Evolutionary conservation across 768 basidiomycete species (phyloP), one percentile per base, ranked within the genome.

Genomic region (Jaapia argillacea): DNA sequence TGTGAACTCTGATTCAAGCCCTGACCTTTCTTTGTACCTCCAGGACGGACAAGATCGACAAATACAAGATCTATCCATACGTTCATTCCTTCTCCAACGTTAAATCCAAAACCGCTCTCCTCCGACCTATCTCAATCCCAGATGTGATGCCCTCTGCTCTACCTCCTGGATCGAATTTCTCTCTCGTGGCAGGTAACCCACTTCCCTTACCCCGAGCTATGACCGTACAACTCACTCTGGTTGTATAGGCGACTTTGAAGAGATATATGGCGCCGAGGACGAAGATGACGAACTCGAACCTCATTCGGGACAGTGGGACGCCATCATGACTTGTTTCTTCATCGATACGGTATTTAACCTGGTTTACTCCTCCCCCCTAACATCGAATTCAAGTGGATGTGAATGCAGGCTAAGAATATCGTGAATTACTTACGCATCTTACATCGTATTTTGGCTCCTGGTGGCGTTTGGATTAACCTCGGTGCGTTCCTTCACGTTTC

Each of bases 261-360:
- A 93, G 53, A 80, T 94, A 14, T 97, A 94, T 55, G 87, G 86
- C 0, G 50, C 54, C 1, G 63, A 66, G 20, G 58, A 59, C 13
- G 63, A 64, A 13, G 68, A 74, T 6, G 62, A 66, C 31, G 63
- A 72, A 24, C 67, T 71, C 24, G 80, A 83, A 48, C 77, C 81
- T 3, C 86, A 90, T 41, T 65, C 74, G 2, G 88, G 84, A 10
- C 61, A 76, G 51, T 98, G 90, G 90, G 80, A 94, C 50, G 86
- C 85, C 0, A 73, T 98, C 5, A 60, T 96, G 50, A 97, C 92
- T 1, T 97, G 91, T 58, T 98, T 97, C 72, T 98, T 97, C 68
- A 82, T 98, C 40, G 93, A 99, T 56, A 96, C 92, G 3, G 91
- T 90, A 51, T 48, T 74, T 54, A n/a, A n/a, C n/a, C n/a, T n/a